Base-by-base conservation (phyloP, 1,284 basidiomycete genomes). In the Bjerkandera adusta region DNA sequence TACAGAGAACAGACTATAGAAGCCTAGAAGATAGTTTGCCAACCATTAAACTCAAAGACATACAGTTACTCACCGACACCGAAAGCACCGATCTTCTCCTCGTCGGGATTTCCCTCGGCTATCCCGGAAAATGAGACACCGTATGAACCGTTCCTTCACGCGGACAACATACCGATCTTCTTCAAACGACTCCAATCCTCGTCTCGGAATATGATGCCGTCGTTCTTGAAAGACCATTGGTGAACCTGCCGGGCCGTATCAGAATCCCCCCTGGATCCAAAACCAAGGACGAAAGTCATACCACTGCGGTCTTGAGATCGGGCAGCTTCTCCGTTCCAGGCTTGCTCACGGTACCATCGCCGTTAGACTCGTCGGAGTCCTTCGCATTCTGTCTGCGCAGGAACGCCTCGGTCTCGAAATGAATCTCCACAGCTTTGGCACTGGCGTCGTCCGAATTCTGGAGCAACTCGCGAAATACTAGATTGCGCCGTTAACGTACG, bases 381-480 rank as follows among this genome's bases (percentile, higher is more conserved):
- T 36, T 18, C 10, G 33, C 54, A 3, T 55, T 57, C 16, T 12
- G 18, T n/a, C 61, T 65, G 20, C 76, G 71, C 5, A 81, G 43
- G 49, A 75, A 82, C 6, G 59, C 62, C 60, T 81, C 68, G 0
- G 89, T 89, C 61, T 89, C 82, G 56, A 94, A 94, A 50, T 76
- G 79, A 55, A 95, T 90, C 65, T 94, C 89, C 1, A 89, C 91
- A 29, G 79, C 70, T 46, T 77, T 81, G 5, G 93, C 88, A 33
- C 83, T 85, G 1, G 92, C 94, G 68, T 98, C 96, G 62, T 98
- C 95, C 12, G 95, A 95, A 61, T 98, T 98, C 71, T 98, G 77
- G 0, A 97, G 71, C 8, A 97, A 80, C 64, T 98, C 95, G 32
- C 95, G 80, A 59, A 94, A 96, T 36, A 95, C 90, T 79, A 26